Conservation (phyloP, 23 red algal genomes). For the Agarophyton chilense region DNA sequence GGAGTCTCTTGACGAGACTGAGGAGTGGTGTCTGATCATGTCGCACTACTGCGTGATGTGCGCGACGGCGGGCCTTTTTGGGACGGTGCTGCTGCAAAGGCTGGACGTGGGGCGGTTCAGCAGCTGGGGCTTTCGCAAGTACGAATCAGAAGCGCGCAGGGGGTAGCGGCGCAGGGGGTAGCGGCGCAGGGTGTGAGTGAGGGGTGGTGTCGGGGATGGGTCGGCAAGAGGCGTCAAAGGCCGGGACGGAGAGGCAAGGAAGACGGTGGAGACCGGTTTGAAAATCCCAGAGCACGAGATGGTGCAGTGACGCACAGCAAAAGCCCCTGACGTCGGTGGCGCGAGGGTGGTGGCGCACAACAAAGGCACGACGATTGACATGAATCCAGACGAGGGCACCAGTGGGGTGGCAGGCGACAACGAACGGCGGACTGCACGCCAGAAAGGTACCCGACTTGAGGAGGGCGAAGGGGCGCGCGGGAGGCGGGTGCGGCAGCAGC, state of each 20-base stretch:
- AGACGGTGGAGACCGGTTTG: background rate
- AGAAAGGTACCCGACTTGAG: background rate
- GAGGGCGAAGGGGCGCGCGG: too few relatives aligned
- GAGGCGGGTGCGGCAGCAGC: background rate
- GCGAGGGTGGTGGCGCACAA: too few relatives aligned
- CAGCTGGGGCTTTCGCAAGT: background rate
- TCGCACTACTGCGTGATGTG: slow-evolving; percentile 65
- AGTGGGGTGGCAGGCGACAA: background rate
- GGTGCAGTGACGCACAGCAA: background rate
- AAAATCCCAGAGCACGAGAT: slow-evolving; percentile 7
- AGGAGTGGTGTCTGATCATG: slow-evolving; percentile 75
- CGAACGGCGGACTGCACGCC: background rate
- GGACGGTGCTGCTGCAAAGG: background rate
- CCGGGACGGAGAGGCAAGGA: background rate
- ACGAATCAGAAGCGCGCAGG: too few relatives aligned
- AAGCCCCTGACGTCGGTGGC: slow-evolving; percentile 4
- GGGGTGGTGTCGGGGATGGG: background rate
- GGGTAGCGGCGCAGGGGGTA: too few relatives aligned
- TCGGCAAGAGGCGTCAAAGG: background rate
- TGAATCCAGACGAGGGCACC: background rate
- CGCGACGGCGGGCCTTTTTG: background rate
- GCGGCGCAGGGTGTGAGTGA: background rate
- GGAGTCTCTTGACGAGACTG: slow-evolving; percentile 74
- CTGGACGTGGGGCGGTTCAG: background rate
- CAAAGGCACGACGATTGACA: background rate